Evolutionary conservation across 345 rosid species (phyloP).

Genomic region (Dovyalis caffra): DNA sequence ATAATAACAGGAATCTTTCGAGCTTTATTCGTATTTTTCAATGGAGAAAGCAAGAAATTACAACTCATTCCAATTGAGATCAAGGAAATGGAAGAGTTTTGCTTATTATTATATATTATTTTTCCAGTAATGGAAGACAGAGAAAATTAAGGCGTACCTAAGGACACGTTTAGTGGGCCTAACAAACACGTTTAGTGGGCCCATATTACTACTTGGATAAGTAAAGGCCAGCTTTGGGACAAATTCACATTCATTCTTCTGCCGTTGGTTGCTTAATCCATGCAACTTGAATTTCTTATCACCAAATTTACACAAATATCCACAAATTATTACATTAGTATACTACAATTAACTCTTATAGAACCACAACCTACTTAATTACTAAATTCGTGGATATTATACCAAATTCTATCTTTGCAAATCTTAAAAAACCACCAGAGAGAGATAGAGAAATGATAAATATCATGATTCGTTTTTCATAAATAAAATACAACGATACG

Average conservation of each 20-base stretch:
- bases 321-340: too few relatives aligned
- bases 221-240: background rate
- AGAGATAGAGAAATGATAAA: background rate
- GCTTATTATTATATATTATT: background rate
- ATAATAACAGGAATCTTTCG: too few relatives aligned
- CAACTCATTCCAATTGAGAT: background rate
- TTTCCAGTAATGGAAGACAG: too few relatives aligned
- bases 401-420: too few relatives aligned
- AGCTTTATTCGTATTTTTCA: background rate
- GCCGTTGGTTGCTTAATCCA: constrained; percentile 25
- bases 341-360: too few relatives aligned
- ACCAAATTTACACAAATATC: background rate
- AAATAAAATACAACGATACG: too few relatives aligned
- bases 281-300: background rate
- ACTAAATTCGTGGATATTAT: too few relatives aligned
- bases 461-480: too few relatives aligned
- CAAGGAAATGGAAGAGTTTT: background rate
- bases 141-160: constrained; percentile 12
- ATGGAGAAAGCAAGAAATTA: background rate
- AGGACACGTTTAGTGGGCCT: constrained; percentile 27
- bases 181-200: constrained; percentile 2
- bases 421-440: too few relatives aligned
- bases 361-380: too few relatives aligned
- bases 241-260: constrained; percentile 1
- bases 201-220: background rate